These are phyloP conservation scores for Trichoderma cornu-damae DNA, from an alignment of 2,329 filamentous ascomycete genomes.

Conservation along the genomic window DNA sequence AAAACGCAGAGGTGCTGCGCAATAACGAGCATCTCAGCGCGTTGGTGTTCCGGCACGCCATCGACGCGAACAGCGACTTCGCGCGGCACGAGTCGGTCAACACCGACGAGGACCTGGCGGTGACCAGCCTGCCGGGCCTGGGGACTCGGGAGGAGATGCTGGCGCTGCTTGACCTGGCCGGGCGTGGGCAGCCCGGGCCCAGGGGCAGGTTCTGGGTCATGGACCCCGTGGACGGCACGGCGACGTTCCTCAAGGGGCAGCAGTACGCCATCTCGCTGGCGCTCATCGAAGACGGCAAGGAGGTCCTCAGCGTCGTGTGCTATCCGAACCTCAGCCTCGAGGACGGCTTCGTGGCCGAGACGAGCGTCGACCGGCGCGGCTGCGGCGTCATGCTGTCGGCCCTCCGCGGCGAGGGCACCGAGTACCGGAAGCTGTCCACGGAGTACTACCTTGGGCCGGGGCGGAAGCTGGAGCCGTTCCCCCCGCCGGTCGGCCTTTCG, in stretches of 20 bases:
- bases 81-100: conserved; percentile 18
- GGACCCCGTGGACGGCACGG: conserved; percentile 61
- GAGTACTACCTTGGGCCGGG: background rate
- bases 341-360: conserved; percentile 35
- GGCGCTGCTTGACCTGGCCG: conserved; percentile 56
- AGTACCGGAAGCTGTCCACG: conserved; percentile 26
- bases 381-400: conserved; percentile 36
- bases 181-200: conserved; percentile 34
- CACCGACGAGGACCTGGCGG: conserved; percentile 18
- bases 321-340: conserved; percentile 52
- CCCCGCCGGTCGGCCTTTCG: conserved; percentile 20
- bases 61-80: conserved; percentile 22
- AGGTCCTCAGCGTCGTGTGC: conserved; percentile 55
- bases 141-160: conserved; percentile 51
- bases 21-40: conserved; percentile 42
- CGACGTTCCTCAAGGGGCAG: conserved; percentile 54
- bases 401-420: conserved; percentile 31
- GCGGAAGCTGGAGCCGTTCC: conserved; percentile 22
- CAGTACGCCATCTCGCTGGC: conserved; percentile 60
- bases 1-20: conserved; percentile 50
- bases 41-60: conserved; percentile 53
- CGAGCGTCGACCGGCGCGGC: conserved; percentile 30
- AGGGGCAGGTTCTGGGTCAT: conserved; percentile 53
- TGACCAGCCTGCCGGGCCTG: conserved; percentile 35
- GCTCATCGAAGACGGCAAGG: conserved; percentile 51